Evolutionary conservation across 352 stramenopile genomes (phyloP).

Genomic region (Poterioochromonas sp.): DNA sequence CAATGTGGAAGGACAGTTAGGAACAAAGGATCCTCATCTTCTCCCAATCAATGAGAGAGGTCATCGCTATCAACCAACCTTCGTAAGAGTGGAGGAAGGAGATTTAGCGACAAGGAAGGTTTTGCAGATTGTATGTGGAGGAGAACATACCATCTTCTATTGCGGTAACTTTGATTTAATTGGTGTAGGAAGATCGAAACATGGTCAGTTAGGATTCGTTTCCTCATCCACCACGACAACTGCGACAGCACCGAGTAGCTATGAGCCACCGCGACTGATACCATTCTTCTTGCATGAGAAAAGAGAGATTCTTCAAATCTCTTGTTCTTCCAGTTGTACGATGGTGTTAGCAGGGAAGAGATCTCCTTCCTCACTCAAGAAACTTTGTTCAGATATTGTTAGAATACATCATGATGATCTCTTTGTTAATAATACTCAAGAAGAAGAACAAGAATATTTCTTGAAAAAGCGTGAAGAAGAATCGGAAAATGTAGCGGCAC

Average conservation of each 20-base stretch:
- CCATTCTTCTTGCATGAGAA: background rate
- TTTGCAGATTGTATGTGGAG: conserved; percentile 45
- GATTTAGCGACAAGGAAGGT: background rate
- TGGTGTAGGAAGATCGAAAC: background rate
- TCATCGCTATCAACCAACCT: conserved; percentile 46
- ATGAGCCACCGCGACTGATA: background rate
- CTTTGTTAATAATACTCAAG: background rate
- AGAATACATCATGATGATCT: background rate
- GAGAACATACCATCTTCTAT: conserved; percentile 42
- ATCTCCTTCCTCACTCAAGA: background rate
- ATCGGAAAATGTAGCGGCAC: too few relatives aligned
- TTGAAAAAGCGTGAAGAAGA: background rate
- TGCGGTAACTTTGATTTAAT: background rate
- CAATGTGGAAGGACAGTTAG: conserved; percentile 30
- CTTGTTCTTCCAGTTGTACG: background rate
- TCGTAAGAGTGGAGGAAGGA: conserved; percentile 35
- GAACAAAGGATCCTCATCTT: background rate
- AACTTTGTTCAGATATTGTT: background rate
- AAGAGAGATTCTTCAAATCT: background rate
- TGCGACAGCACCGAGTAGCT: background rate
- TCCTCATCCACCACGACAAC: background rate
- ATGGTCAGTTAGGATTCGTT: background rate
- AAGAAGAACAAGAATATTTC: background rate
- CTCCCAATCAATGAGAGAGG: conserved; percentile 43
- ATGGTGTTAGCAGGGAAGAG: background rate